These are phyloP conservation scores for Blastobotrys elegans DNA, from an alignment of 1,139 yeast species.

Conservation along the genomic window DNA sequence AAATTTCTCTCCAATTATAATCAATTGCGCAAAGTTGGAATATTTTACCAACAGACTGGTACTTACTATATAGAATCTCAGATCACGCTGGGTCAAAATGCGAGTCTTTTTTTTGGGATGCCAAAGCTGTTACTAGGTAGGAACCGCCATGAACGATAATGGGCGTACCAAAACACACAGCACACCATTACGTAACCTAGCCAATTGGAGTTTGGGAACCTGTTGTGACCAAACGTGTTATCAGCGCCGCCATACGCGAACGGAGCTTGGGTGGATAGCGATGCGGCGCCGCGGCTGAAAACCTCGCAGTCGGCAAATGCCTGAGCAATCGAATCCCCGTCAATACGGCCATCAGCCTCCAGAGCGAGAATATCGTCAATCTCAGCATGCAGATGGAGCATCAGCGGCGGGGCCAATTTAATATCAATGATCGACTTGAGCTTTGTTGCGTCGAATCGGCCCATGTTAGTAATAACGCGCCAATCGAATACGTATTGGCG, in stretches of 20 bases:
- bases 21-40: too few relatives aligned
- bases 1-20: too few relatives aligned
- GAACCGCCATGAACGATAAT: slow-evolving; percentile 1
- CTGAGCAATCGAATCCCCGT: background rate
- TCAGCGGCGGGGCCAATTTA: slow-evolving; percentile 1
- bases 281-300: slow-evolving; percentile 5
- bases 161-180: background rate
- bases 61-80: too few relatives aligned
- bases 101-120: background rate
- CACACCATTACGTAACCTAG: background rate
- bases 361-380: slow-evolving; percentile 1
- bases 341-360: background rate
- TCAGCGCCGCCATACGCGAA: slow-evolving; percentile 4
- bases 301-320: slow-evolving; percentile 3
- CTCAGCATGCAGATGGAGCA: background rate
- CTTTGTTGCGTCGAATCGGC: background rate
- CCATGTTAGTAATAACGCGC: background rate
- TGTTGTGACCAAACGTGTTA: background rate
- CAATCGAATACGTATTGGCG: background rate
- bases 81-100: background rate
- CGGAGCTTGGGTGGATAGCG: slow-evolving; percentile 3
- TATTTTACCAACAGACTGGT: background rate
- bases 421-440: background rate
- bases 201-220: background rate
- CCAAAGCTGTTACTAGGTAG: slow-evolving; percentile 1